These are phyloP conservation scores for Colletotrichum lupini DNA, from an alignment of 2,329 filamentous ascomycete species.

Conservation along the genomic window DNA sequence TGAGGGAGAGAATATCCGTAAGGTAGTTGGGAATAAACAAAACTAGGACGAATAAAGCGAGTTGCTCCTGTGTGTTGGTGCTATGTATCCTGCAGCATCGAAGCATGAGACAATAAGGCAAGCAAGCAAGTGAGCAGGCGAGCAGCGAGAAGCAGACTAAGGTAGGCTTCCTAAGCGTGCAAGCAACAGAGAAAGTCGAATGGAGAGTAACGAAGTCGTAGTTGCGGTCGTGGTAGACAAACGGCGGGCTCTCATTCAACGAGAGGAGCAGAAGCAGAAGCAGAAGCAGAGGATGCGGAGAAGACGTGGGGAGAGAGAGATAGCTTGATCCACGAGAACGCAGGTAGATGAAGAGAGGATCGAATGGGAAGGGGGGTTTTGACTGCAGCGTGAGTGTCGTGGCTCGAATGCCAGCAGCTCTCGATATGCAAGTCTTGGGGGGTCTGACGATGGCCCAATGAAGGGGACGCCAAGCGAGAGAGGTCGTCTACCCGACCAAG, in stretches of 20 bases:
- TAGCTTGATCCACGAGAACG: slow-evolving; percentile 34
- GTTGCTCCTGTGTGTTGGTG: slow-evolving; percentile 25
- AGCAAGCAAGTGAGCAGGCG: slow-evolving; percentile 19
- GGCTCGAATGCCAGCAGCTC: slow-evolving; percentile 53
- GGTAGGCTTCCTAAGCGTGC: not conserved
- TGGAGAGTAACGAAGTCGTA: slow-evolving; percentile 12
- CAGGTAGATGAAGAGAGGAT: slow-evolving; percentile 30
- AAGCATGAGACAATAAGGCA: slow-evolving; percentile 35
- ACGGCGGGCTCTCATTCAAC: slow-evolving; percentile 23
- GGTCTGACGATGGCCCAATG: slow-evolving; percentile 35
- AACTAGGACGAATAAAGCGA: slow-evolving; percentile 31
- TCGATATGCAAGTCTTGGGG: slow-evolving; percentile 37
- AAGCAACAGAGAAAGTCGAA: slow-evolving; percentile 16
- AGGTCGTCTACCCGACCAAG: slow-evolving; percentile 29
- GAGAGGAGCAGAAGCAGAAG: not conserved
- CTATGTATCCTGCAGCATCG: slow-evolving; percentile 38
- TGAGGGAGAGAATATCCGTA: not conserved
- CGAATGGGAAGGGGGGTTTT: slow-evolving; percentile 41
- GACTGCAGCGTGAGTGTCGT: slow-evolving; percentile 49
- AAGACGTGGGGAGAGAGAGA: slow-evolving; percentile 33
- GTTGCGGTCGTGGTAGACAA: slow-evolving; percentile 2
- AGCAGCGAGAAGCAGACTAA: not conserved
- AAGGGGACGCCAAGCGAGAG: slow-evolving; percentile 10
- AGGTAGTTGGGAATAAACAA: slow-evolving; percentile 29
- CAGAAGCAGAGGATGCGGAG: slow-evolving; percentile 23